Evolutionary conservation across 257 asterid genomes (phyloP).

Genomic region (Lavandula angustifolia): DNA sequence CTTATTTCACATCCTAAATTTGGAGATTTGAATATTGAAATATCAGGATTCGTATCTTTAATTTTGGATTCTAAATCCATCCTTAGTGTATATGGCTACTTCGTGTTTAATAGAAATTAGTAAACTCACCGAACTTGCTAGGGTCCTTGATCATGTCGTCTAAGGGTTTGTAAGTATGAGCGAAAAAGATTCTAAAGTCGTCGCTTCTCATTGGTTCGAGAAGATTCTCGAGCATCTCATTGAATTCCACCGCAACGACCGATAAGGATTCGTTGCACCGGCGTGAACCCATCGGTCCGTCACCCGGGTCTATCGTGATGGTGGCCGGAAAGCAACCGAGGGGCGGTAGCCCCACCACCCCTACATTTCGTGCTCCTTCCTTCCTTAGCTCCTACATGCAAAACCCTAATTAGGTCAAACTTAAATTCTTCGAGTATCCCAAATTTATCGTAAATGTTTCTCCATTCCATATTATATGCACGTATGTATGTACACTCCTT

Average conservation of each 20-base stretch:
- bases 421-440: neutral
- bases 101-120: no score
- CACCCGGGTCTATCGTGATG: conserved; percentile 35
- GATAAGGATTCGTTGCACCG: conserved; percentile 39
- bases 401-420: no score
- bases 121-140: conserved; percentile 42
- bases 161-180: conserved; percentile 41
- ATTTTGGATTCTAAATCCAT: no score
- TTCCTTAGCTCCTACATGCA: neutral
- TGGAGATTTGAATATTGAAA: no score
- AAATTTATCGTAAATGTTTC: no score
- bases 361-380: conserved; percentile 35
- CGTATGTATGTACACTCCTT: no score
- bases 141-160: conserved; percentile 38
- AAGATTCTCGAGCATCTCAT: conserved; percentile 39
- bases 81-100: no score
- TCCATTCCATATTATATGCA: no score
- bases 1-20: no score
- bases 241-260: conserved; percentile 39
- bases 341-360: conserved; percentile 58
- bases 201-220: no score
- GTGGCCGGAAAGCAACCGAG: conserved; percentile 61
- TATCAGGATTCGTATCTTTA: no score
- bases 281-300: conserved; percentile 17
- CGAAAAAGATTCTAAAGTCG: conserved; percentile 33